Percentiles rank a stretch among this genome's conserved stretches.
phyloP scores from a whole-genome alignment of 257 asterid genomes.

The Solanum paucissectum region DNA sequence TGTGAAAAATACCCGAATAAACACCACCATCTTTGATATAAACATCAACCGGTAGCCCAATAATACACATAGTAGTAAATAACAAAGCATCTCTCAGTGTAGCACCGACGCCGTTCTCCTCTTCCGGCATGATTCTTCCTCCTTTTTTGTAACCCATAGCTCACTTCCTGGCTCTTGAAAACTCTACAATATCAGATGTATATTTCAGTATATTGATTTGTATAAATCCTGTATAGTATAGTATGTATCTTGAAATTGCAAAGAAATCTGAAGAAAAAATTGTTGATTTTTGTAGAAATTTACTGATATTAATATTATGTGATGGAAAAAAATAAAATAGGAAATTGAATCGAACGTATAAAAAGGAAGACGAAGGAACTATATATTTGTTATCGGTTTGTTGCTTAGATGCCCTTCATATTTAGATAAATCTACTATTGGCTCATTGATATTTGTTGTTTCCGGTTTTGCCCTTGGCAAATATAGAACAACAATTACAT shows the following conservation, averaged over 20 bases:
- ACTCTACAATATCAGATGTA: background rate
- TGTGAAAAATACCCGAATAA: constrained; percentile 75
- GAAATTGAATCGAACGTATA: background rate
- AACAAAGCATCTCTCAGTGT: constrained; percentile 48
- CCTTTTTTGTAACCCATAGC: constrained; percentile 57
- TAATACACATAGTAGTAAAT: constrained; percentile 58
- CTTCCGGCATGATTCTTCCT: constrained; percentile 17
- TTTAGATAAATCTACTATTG: background rate
- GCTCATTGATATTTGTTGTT: background rate
- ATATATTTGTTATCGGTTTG: background rate
- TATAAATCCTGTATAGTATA: background rate
- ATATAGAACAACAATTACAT: no score
- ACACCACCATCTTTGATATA: constrained; percentile 74
- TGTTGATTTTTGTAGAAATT: background rate
- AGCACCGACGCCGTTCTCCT: constrained; percentile 19
- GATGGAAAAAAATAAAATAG: rapidly evolving
- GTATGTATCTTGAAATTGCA: background rate
- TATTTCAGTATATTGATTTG: background rate
- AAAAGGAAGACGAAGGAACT: background rate
- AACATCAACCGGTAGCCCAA: constrained; percentile 74
- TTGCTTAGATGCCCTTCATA: background rate
- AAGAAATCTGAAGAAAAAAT: background rate
- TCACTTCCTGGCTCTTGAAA: background rate
- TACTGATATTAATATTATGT: background rate
- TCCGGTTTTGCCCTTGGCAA: background rate